phyloP scores from a whole-genome alignment of 768 basidiomycete species.

The Auricularia cornea region DNA sequence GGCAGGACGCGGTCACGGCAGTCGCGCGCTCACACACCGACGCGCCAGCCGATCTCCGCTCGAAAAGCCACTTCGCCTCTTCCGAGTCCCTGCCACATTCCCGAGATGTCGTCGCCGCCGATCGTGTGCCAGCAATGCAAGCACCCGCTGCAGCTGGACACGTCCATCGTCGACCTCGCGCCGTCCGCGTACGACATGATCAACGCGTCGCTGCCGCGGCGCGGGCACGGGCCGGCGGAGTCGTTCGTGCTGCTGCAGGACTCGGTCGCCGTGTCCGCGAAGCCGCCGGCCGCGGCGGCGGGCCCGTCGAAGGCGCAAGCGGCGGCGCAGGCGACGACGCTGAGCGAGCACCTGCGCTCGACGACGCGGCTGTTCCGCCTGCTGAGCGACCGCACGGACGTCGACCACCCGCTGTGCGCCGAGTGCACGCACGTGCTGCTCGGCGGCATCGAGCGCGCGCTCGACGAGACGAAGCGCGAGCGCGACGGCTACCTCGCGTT shows the following conservation, averaged over 20 bases:
- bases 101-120: slow-evolving; percentile 3
- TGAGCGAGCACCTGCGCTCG: slow-evolving; percentile 71
- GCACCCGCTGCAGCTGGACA: slow-evolving; percentile 85
- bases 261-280: slow-evolving; percentile 58
- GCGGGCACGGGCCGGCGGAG: slow-evolving; percentile 57
- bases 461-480: slow-evolving; percentile 87
- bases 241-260: slow-evolving; percentile 90
- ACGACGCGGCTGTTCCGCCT: slow-evolving; percentile 68
- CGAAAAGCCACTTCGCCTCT: background rate
- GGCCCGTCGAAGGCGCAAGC: background rate
- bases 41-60: no score
- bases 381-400: slow-evolving; percentile 64
- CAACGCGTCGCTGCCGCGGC: slow-evolving; percentile 55
- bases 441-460: slow-evolving; percentile 60
- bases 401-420: slow-evolving; percentile 90
- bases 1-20: background rate
- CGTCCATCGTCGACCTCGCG: slow-evolving; percentile 79
- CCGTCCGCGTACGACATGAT: slow-evolving; percentile 86
- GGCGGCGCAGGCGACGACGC: slow-evolving; percentile 27
- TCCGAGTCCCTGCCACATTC: no score
- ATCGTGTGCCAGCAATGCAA: slow-evolving; percentile 81
- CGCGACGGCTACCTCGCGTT: slow-evolving; percentile 90
- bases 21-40: no score
- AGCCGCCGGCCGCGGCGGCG: background rate
- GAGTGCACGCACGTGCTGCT: slow-evolving; percentile 87